Base-by-base conservation (phyloP, 2,329 filamentous ascomycete genomes). In the Fusarium annulatum region DNA sequence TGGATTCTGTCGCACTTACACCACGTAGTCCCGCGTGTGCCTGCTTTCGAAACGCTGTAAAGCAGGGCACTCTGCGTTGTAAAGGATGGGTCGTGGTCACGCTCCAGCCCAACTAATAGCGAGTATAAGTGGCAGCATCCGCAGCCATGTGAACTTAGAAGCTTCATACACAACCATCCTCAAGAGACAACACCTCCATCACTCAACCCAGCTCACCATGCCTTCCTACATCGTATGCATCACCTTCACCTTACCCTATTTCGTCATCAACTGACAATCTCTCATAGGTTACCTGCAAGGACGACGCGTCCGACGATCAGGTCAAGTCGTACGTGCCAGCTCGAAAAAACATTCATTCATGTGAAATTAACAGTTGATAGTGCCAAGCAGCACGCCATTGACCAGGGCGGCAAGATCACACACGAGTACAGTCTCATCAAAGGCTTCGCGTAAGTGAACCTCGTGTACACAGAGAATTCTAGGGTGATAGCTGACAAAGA, bases 381-480 rank as follows among this genome's bases (percentile, higher is more conserved):
- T 59, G 92, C 93, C 69, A 97, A 97, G 90, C 85, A 95, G 81
- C 85, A 91, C 67, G 93, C 91, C 77, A 85, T 82, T 68, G 88
- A 92, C 46, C 90, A 96, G 81, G 96, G 96, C 80, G 96, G 95
- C 81, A 90, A 90, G 83, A 96, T 98, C 85, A 90, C 85, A 62
- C 91, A 96, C 77, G 93, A 96, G 82, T 97, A 94, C 87, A 92
- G 85, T 69, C 84, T 97, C 78, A 95, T 97, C 88, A 97, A 96
- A 86, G 95, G 93, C 66, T 98, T 98, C 86, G 92, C 93, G 96
- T 98, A 90, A 77, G 93, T 87, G 45, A 36, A 5, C 52, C 21
- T 39, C 51, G 18, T 34, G 23, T 19, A 21, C 18, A 23, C 28
- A 21, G 16, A 18, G 11, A 49, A 38, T 28, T 34, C 18, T 9